Evolutionary conservation across 164 flowering plant genomes (phyloP), one percentile per base, ranked within the genome.

Genomic region (Euptelea pleiosperma): DNA sequence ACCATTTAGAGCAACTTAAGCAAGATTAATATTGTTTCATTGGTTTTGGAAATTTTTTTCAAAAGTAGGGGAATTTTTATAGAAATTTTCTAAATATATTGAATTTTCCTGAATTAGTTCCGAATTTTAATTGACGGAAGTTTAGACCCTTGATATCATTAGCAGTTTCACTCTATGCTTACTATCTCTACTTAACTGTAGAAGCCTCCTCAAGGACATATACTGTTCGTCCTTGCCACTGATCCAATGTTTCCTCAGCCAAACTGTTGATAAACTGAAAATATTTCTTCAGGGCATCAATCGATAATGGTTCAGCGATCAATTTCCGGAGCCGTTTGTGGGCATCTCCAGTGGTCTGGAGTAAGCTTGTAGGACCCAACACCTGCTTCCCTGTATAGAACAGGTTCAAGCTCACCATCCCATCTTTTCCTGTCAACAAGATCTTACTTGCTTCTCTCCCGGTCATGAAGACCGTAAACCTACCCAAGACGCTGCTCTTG

Each of bases 401-500:
- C 18, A 82, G 78, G 66, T 84, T 84, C 54, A 82, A 62, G 57
- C 85, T 82, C 65, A 84, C 87, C 68, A 78, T 61, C 49, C 90
- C 85, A 70, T 82, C 83, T 66, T 77, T 82, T 26, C 87, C 87
- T 34, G 83, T 69, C 44, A 82, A 57, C 67, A 84, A 61, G 15
- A 79, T 76, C 79, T 80, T 80, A 73, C 80, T 64, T 45, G 87
- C 85, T 58, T 82, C 90, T 34, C 85, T 78, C n/a, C 87, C 85
- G 2, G 87, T 82, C 85, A 82, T 73, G 73, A 82, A 82, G 25
- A 84, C 72, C 0, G 75, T 77, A 31, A 30, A 72, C 56, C 87
- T 75, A 52, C 90, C 90, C 57, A 84, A 51, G 0, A 78, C 75
- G 49, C 35, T 52, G 3, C 69, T 70, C 72, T 84, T 84, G 63